Conservation (phyloP, 2,329 filamentous ascomycete genomes). For the Trichoderma simmonsii region DNA sequence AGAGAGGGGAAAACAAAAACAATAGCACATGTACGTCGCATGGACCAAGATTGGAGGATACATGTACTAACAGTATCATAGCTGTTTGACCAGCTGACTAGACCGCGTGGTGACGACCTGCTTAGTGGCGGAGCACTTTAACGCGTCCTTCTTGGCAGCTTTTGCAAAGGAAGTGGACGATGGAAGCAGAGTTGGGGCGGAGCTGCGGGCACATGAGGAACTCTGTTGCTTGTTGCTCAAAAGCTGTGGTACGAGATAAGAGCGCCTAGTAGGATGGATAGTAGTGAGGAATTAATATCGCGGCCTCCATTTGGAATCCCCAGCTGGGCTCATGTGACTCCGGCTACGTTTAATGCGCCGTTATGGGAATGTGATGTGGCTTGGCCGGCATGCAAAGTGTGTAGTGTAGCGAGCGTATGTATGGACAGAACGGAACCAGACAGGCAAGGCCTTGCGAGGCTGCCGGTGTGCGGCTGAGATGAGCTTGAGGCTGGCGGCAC, state of each 20-base stretch:
- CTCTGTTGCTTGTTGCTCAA: background rate
- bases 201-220: background rate
- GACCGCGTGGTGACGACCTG: background rate
- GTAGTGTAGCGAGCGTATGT: background rate
- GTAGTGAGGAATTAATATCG: background rate
- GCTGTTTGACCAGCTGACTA: slow-evolving; percentile 4
- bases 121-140: background rate
- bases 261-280: background rate
- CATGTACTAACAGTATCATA: background rate
- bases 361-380: background rate
- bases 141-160: background rate
- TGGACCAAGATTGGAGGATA: background rate
- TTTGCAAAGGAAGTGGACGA: background rate
- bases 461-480: background rate
- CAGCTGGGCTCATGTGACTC: background rate
- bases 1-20: background rate
- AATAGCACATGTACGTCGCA: background rate
- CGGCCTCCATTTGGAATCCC: background rate
- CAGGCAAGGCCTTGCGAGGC: background rate
- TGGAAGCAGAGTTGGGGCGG: background rate
- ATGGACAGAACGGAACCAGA: background rate
- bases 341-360: background rate
- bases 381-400: background rate
- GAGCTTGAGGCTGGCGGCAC: background rate
- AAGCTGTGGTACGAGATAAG: background rate